Percentiles rank a stretch among this genome's conserved stretches.
These are phyloP conservation scores for Mycena kentingensis DNA, from an alignment of 768 basidiomycete species.

Conservation along the genomic window DNA sequence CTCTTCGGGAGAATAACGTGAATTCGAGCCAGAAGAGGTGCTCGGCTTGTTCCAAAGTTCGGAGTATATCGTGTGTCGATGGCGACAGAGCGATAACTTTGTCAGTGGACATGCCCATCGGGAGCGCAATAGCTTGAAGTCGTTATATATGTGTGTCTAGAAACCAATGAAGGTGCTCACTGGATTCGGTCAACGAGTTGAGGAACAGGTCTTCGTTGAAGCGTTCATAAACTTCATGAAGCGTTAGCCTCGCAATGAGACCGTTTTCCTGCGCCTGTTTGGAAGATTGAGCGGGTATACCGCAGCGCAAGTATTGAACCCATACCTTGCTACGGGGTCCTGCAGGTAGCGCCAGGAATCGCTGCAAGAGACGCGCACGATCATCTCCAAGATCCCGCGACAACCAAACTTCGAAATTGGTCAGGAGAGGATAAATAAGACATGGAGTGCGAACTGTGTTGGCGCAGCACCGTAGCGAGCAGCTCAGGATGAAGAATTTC, in stretches of 20 bases:
- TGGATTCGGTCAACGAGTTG: conserved; percentile 87
- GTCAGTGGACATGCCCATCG: conserved; percentile 69
- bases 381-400: conserved; percentile 57
- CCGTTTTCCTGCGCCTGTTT: conserved; percentile 76
- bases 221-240: conserved; percentile 75
- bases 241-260: conserved; percentile 73
- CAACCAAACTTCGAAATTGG: conserved; percentile 57
- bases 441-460: conserved; percentile 56
- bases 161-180: conserved; percentile 47
- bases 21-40: conserved; percentile 70
- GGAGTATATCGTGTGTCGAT: conserved; percentile 58
- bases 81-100: conserved; percentile 39
- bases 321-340: conserved; percentile 61
- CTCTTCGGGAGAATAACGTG: conserved; percentile 52
- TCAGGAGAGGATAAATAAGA: background rate
- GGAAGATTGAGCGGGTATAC: background rate
- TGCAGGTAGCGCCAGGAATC: conserved; percentile 56
- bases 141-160: background rate
- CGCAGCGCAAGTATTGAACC: background rate
- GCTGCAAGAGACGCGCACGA: conserved; percentile 57
- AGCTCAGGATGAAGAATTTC: conserved; percentile 64
- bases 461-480: conserved; percentile 61
- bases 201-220: conserved; percentile 88
- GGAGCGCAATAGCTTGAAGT: conserved; percentile 73
- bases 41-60: conserved; percentile 67